Evolutionary conservation across 2,329 filamentous ascomycete species (phyloP).

Genomic region (Fusarium tricinctum): DNA sequence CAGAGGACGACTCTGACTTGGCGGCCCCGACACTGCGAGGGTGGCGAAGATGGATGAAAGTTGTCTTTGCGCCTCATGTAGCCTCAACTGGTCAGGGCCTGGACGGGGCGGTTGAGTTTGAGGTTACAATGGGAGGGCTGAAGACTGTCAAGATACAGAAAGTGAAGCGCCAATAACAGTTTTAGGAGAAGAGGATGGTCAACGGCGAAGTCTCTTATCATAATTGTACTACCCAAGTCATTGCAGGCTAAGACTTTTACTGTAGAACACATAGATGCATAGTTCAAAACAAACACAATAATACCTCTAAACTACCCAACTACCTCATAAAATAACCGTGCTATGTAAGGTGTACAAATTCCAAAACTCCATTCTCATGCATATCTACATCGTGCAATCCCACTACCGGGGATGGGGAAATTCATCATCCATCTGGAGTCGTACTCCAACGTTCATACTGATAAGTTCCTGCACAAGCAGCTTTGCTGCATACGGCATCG

Average conservation of each 20-base stretch:
- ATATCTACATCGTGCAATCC: slow-evolving; percentile 22
- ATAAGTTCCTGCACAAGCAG: slow-evolving; percentile 94
- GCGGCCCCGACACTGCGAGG: slow-evolving; percentile 64
- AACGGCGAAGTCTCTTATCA: background rate
- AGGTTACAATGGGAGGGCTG: slow-evolving; percentile 78
- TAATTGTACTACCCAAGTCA: background rate
- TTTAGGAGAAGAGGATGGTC: background rate
- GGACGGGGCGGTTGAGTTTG: slow-evolving; percentile 75
- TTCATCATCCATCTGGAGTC: slow-evolving; percentile 91
- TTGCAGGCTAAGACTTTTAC: slow-evolving; percentile 4
- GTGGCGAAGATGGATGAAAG: slow-evolving; percentile 84
- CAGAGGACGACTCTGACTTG: slow-evolving; percentile 58
- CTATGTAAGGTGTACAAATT: slow-evolving; percentile 39
- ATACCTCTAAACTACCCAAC: slow-evolving; percentile 27
- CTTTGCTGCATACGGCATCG: slow-evolving; percentile 97
- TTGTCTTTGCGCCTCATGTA: slow-evolving; percentile 89
- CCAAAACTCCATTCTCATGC: slow-evolving; percentile 41
- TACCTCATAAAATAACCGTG: slow-evolving; percentile 28
- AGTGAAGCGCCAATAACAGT: slow-evolving; percentile 9
- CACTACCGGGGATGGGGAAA: slow-evolving; percentile 76
- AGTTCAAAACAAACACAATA: slow-evolving; percentile 12
- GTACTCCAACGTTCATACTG: slow-evolving; percentile 98
- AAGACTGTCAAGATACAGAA: slow-evolving; percentile 50
- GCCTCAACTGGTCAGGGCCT: slow-evolving; percentile 64
- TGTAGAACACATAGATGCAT: slow-evolving; percentile 4